Base-by-base conservation (phyloP, 1,284 basidiomycete species). In the Boletus smithii region DNA sequence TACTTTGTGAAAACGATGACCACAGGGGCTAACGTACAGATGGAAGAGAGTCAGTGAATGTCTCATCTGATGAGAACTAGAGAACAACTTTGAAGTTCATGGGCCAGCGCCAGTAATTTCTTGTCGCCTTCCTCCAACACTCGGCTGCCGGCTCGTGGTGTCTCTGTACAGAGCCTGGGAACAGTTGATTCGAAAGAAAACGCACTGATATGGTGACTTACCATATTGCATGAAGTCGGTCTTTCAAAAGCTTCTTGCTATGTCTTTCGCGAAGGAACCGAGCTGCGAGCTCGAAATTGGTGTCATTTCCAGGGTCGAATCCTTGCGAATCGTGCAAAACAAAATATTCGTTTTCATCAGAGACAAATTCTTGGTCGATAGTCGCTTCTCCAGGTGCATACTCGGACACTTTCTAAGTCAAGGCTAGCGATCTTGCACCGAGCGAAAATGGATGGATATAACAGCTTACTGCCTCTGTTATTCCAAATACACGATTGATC, bases 111-210 rank as follows among this genome's bases (percentile, higher is more conserved):
- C 1, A 51, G 20, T 11, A 51, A 35, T 8, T 34, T 46, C 27
- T 46, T 42, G 7, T 51, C 49, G 3, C 50, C 49, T 38, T 51
- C 39, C 18, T 51, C 50, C 33, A 51, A 33, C 2, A 52, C 49
- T 31, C 50, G 42, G 5, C 49, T 43, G 24, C 50, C 49, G 0
- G 49, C 38, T 13, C 49, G 49, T 11, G 50, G 42, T 23, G 39
- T 52, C 26, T 51, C 49, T 42, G 26, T 30, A 44, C 49, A 52
- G 26, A 51, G 49, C 42, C 49, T 51, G 10, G 7, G 17, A 18
- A 30, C 29, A 16, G 26, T 51, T 13, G 20, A 13, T 17, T n/a
- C 1, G 1, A 16, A 11, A 17, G 9, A 3, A 10, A 23, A 23
- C 9, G 5, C 3, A 4, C 7, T 4, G 32, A 24, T 17, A 29